These are phyloP conservation scores for Pichia kluyveri DNA, from an alignment of 805 yeast species.

Conservation along the genomic window DNA sequence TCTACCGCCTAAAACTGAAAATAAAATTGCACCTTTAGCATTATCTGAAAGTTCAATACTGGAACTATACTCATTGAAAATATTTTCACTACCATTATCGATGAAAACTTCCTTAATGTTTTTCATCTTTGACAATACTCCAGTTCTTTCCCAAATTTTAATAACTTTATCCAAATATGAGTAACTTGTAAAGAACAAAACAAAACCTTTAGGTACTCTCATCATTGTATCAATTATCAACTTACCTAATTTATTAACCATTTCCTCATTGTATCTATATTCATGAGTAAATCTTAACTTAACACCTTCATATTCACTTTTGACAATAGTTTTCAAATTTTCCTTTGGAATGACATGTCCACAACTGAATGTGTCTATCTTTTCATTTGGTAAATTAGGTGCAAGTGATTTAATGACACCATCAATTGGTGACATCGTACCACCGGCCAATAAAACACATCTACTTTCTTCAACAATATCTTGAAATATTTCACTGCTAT, in stretches of 20 bases:
- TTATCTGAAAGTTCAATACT: constrained; percentile 22
- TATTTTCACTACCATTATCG: constrained; percentile 45
- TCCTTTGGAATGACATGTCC: constrained; percentile 74
- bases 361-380: constrained; percentile 55
- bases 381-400: constrained; percentile 38
- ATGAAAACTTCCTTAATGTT: constrained; percentile 39
- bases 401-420: constrained; percentile 62
- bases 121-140: constrained; percentile 27
- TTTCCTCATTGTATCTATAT: constrained; percentile 37
- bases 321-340: constrained; percentile 49
- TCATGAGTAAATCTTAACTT: constrained; percentile 62
- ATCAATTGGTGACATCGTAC: constrained; percentile 86
- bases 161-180: constrained; percentile 50
- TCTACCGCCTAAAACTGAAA: constrained; percentile 89
- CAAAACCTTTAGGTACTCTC: constrained; percentile 64
- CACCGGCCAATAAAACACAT: constrained; percentile 82
- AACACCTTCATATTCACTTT: constrained; percentile 12
- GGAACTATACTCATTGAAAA: constrained; percentile 41
- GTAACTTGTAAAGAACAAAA: constrained; percentile 81
- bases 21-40: constrained; percentile 50
- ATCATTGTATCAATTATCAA: constrained; percentile 33
- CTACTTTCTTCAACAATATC: constrained; percentile 55
- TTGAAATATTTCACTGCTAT: constrained; percentile 64
- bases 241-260: constrained; percentile 45
- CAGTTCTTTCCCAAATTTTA: constrained; percentile 39